Percentiles rank a stretch among this genome's conserved stretches.
Conservation (phyloP, 2,329 filamentous ascomycete genomes). For the Fusarium camptoceras region DNA sequence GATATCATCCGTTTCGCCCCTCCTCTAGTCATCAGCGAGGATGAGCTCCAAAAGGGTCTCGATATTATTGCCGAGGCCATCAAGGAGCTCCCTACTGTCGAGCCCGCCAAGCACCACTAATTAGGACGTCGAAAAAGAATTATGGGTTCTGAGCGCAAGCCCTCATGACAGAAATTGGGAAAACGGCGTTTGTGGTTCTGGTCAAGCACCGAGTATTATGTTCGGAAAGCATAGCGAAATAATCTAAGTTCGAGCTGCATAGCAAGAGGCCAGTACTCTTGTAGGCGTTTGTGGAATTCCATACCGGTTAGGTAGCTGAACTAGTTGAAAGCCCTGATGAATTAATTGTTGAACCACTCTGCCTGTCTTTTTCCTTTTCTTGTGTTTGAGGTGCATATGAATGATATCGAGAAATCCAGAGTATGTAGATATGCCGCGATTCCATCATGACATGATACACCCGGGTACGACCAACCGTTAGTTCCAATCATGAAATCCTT, state of each 20-base stretch:
- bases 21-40: slow-evolving; percentile 91
- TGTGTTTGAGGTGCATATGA: neutral
- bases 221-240: slow-evolving; percentile 31
- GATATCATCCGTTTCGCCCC: slow-evolving; percentile 99
- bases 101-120: slow-evolving; percentile 55
- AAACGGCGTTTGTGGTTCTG: slow-evolving; percentile 36
- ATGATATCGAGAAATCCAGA: no score
- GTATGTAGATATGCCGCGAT: neutral
- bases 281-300: slow-evolving; percentile 41
- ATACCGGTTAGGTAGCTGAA: slow-evolving; percentile 30
- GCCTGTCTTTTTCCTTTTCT: neutral
- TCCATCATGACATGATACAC: neutral
- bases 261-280: slow-evolving; percentile 29
- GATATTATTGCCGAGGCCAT: slow-evolving; percentile 85
- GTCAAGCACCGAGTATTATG: slow-evolving; percentile 16
- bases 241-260: slow-evolving; percentile 32
- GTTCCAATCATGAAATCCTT: neutral
- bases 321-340: slow-evolving; percentile 37
- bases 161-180: slow-evolving; percentile 28
- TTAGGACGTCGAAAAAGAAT: slow-evolving; percentile 1
- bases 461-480: neutral
- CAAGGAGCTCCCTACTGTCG: slow-evolving; percentile 77
- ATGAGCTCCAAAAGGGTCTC: slow-evolving; percentile 82
- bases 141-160: slow-evolving; percentile 39
- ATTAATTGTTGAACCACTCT: slow-evolving; percentile 10